These are phyloP conservation scores for Bryum argenteum DNA, from an alignment of 225 moss, liverwort and hornwort species.

Conservation along the genomic window DNA sequence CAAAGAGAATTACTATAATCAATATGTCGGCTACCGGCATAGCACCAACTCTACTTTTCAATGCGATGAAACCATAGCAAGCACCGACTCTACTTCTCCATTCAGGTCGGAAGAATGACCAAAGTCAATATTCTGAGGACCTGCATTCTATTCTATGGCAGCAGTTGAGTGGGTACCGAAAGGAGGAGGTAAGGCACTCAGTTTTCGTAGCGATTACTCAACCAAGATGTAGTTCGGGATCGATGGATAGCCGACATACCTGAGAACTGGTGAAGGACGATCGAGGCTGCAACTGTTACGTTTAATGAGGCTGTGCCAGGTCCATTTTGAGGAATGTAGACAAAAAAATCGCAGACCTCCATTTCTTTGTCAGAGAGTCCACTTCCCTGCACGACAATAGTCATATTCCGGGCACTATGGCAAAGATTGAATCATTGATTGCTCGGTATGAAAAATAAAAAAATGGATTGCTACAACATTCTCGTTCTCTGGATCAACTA, in stretches of 20 bases:
- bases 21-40: not conserved
- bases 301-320: conserved; percentile 95
- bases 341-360: conserved; percentile 92
- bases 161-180: not conserved
- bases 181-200: not conserved
- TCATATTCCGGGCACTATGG: not conserved
- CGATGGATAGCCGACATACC: conserved; percentile 41
- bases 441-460: conserved; percentile 1
- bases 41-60: not conserved
- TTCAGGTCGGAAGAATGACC: not conserved
- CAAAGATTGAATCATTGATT: not conserved
- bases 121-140: not conserved
- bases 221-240: conserved; percentile 2
- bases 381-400: conserved; percentile 72
- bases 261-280: conserved; percentile 94
- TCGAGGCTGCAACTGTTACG: conserved; percentile 97
- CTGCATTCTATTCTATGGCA: not conserved
- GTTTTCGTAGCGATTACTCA: not conserved
- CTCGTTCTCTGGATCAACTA: conserved; percentile 26
- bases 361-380: conserved; percentile 97
- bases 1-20: not conserved
- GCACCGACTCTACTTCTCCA: not conserved
- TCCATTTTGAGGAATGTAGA: conserved; percentile 95
- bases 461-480: not conserved
- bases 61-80: conserved; percentile 2